Conservation (phyloP, 2,329 filamentous ascomycete species). For the Gaeumannomyces tritici region DNA sequence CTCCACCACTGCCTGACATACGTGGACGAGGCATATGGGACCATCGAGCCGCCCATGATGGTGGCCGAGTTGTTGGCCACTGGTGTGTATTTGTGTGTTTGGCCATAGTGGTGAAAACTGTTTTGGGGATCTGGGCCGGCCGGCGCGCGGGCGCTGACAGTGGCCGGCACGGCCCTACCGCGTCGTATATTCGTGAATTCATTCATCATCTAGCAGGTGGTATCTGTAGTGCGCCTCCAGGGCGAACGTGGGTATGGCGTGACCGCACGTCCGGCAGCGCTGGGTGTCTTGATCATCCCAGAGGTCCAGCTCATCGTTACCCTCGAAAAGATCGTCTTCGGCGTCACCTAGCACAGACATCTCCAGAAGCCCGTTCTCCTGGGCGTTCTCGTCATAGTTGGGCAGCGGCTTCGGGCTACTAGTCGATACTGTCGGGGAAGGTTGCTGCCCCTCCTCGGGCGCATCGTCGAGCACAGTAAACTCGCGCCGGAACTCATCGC, state of each 20-base stretch:
- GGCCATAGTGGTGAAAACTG: too few species aligned
- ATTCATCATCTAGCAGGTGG: conserved; percentile 12
- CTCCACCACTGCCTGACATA: too few species aligned
- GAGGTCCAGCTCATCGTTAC: neutral
- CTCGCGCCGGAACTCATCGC: conserved; percentile 59
- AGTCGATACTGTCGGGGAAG: neutral
- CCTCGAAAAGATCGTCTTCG: conserved; percentile 1
- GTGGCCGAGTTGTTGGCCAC: too few species aligned
- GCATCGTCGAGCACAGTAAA: conserved; percentile 46
- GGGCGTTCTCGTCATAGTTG: neutral
- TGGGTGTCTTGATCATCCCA: conserved; percentile 7
- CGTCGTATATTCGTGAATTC: too few species aligned
- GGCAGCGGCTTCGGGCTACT: too few species aligned
- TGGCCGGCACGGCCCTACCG: too few species aligned
- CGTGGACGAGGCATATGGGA: too few species aligned
- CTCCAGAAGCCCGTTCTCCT: neutral
- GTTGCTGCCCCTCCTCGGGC: neutral
- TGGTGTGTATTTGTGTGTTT: too few species aligned
- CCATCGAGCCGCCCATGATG: too few species aligned
- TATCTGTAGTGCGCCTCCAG: conserved; percentile 17
- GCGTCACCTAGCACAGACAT: neutral
- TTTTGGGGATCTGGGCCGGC: too few species aligned
- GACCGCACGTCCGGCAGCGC: conserved; percentile 15
- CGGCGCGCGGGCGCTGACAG: too few species aligned
- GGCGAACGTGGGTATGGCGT: conserved; percentile 17